Conservation (phyloP, 768 basidiomycete species). For the Leccinum broughii region DNA sequence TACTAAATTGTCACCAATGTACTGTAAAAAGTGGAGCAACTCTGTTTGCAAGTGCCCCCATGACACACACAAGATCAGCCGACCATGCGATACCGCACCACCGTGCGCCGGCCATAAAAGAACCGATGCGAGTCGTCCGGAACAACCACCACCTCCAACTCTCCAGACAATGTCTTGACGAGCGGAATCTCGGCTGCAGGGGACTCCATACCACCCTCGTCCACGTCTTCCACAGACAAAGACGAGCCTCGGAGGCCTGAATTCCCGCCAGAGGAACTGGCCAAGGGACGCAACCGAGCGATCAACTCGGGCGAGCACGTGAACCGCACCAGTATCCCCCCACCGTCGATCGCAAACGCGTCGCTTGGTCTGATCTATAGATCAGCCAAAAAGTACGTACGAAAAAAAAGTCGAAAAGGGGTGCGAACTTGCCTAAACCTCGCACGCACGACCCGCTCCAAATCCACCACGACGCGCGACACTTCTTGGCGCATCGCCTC, state of each 20-base stretch:
- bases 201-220: background rate
- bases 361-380: conserved; percentile 15
- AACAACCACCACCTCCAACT: conserved; percentile 53
- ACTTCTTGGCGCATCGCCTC: conserved; percentile 22
- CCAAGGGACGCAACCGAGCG: conserved; percentile 16
- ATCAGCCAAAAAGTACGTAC: background rate
- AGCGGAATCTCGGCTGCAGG: conserved; percentile 14
- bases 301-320: conserved; percentile 26
- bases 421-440: conserved; percentile 23
- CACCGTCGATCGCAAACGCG: conserved; percentile 22
- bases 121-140: conserved; percentile 53
- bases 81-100: conserved; percentile 53
- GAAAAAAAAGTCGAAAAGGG: too few species aligned
- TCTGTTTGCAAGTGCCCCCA: too few species aligned
- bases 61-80: conserved; percentile 15
- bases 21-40: too few species aligned
- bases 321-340: conserved; percentile 26
- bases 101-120: conserved; percentile 54
- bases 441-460: conserved; percentile 13
- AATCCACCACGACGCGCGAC: conserved; percentile 13
- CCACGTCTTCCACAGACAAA: background rate
- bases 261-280: too few species aligned
- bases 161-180: conserved; percentile 48
- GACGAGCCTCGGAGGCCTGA: too few species aligned
- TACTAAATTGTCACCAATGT: too few species aligned